Base-by-base conservation (phyloP, 805 yeast genomes). In the Myxozyma neotropica region DNA sequence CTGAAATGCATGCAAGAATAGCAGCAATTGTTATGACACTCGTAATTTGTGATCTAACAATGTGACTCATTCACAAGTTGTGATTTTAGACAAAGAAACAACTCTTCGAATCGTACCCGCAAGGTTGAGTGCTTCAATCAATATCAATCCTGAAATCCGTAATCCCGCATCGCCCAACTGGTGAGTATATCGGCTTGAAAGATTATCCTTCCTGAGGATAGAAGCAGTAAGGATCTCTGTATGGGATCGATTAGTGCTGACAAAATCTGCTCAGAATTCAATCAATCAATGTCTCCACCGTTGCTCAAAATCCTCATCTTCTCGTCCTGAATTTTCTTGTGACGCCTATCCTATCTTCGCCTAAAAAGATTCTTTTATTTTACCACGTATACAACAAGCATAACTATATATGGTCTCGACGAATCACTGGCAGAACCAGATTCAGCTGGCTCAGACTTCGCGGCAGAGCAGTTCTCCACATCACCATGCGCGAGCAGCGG, bases 401-500 rank as follows among this genome's bases (percentile, higher is more conserved):
- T 23, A 21, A 21, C 7, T 42, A 42, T 42, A 21, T 42, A 42
- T 38, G 43, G 33, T 48, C 6, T 35, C 45, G 29, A 40, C 57
- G 43, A 29, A 53, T 43, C 66, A 68, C 67, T 89, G 96, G 96
- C 87, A 85, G 72, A 92, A 88, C 71, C 96, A 89, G 74, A 75
- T 78, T 48, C 90, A 85, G 70, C 78, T 90, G 55, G 86, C 84
- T 29, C 89, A 84, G 63, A 72, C 87, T 50, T 86, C 94, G 3
- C 81, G 94, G 71, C 80, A 77, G 62, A 81, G 88, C 31, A 83
- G 81, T 67, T 72, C 81, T 26, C 88, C 95, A 2, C 96, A 89
- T 74, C 85, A 80, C 69, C 89, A 88, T 74, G 96, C 96, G 3
- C 81, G 96, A 59, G 84, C 84, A 64, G 91, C 90, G 29, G 96